Conservation (phyloP, 331 rosid species). For the Stylosanthes scabra region DNA sequence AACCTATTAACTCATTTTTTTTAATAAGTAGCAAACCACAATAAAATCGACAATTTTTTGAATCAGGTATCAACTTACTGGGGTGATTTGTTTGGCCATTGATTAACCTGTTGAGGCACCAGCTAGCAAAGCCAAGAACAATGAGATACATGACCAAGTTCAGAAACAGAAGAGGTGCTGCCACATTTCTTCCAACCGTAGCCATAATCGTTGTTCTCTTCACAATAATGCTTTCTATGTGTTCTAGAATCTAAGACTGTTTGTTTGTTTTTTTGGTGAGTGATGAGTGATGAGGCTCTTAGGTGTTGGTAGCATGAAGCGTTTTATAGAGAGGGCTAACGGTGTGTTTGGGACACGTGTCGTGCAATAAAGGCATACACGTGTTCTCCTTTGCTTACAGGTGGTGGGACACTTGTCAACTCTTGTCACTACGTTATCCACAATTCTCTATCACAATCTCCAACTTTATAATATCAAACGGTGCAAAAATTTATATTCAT, state of each 20-base stretch:
- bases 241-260: too few relatives aligned
- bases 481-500: slow-evolving; percentile 35
- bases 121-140: slow-evolving; percentile 84
- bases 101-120: slow-evolving; percentile 81
- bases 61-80: slow-evolving; percentile 52
- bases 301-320: not conserved
- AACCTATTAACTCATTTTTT: slow-evolving; percentile 46
- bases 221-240: too few relatives aligned
- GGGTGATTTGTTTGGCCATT: slow-evolving; percentile 92
- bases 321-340: slow-evolving; percentile 9
- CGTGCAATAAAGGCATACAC: slow-evolving; percentile 42
- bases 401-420: slow-evolving; percentile 79
- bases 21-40: too few relatives aligned
- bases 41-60: too few relatives aligned
- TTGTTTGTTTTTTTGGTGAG: not conserved
- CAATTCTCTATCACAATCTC: slow-evolving; percentile 17
- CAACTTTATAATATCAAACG: slow-evolving; percentile 37
- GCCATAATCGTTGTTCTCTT: slow-evolving; percentile 54
- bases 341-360: slow-evolving; percentile 56
- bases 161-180: slow-evolving; percentile 86
- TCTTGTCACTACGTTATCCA: not conserved
- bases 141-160: slow-evolving; percentile 86
- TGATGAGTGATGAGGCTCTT: slow-evolving; percentile 22
- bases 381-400: slow-evolving; percentile 56
- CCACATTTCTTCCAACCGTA: slow-evolving; percentile 71